Percentiles rank a stretch among this genome's conserved stretches.
Conservation (phyloP, 2,329 filamentous ascomycete species). For the Thelonectria discophora region DNA sequence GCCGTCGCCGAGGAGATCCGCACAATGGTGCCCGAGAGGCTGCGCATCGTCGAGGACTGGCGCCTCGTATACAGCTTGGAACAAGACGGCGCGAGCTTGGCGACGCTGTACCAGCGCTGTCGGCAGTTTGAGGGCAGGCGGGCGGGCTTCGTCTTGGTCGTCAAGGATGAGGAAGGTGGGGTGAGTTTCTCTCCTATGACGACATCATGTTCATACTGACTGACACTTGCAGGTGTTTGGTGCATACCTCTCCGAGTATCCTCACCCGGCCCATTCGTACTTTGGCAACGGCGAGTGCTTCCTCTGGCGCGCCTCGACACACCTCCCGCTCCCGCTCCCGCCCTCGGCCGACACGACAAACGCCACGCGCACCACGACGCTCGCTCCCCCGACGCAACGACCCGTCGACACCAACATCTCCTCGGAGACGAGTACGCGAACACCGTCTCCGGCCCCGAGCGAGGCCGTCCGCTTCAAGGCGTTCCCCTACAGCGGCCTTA, state of each 20-base stretch:
- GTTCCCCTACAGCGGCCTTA: slow-evolving; percentile 93
- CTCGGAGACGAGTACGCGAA: slow-evolving; percentile 41
- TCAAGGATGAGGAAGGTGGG: slow-evolving; percentile 78
- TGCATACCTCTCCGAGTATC: slow-evolving; percentile 90
- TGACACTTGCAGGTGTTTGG: slow-evolving; percentile 76
- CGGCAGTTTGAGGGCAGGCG: slow-evolving; percentile 72
- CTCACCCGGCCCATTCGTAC: slow-evolving; percentile 83
- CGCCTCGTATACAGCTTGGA: slow-evolving; percentile 87
- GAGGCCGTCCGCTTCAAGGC: slow-evolving; percentile 94
- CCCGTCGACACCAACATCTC: slow-evolving; percentile 35
- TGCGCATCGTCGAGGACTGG: slow-evolving; percentile 91
- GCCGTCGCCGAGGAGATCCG: slow-evolving; percentile 92
- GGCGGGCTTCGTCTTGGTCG: slow-evolving; percentile 89
- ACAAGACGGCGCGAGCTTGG: slow-evolving; percentile 87
- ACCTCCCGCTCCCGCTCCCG: slow-evolving; percentile 62
- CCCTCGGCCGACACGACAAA: slow-evolving; percentile 62
- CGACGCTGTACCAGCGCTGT: slow-evolving; percentile 85
- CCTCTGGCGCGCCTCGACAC: slow-evolving; percentile 68
- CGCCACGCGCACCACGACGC: slow-evolving; percentile 53
- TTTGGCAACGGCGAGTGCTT: slow-evolving; percentile 97
- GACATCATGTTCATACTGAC: too few relatives aligned
- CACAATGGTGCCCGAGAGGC: slow-evolving; percentile 82
- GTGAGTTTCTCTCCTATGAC: slow-evolving; percentile 57
- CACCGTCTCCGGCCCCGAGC: slow-evolving; percentile 59
- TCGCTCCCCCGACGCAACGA: slow-evolving; percentile 41